Conservation (phyloP, 352 stramenopile species). For the Pseudoperonospora humuli region DNA sequence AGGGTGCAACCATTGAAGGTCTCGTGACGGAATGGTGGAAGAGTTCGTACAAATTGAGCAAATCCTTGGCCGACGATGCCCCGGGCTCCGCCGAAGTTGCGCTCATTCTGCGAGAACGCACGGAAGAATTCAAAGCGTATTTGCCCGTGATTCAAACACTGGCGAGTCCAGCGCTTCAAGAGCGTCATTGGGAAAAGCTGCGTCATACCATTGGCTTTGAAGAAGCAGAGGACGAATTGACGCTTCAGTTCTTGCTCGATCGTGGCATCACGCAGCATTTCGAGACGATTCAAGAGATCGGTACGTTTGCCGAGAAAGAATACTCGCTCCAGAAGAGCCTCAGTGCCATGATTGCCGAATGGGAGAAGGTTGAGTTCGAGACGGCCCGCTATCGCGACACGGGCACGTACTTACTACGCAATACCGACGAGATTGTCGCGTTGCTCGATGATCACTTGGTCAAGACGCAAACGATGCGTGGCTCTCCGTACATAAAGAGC, state of each 20-base stretch:
- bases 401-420: conserved; percentile 85
- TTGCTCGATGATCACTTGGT: conserved; percentile 92
- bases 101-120: conserved; percentile 82
- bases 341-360: conserved; percentile 93
- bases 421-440: conserved; percentile 87
- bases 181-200: conserved; percentile 88
- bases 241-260: conserved; percentile 70
- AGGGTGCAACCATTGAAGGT: conserved; percentile 82
- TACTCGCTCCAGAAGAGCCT: conserved; percentile 91
- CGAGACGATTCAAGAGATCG: conserved; percentile 86
- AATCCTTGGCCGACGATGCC: conserved; percentile 82
- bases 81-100: conserved; percentile 86
- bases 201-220: conserved; percentile 87
- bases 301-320: conserved; percentile 93
- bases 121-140: conserved; percentile 88
- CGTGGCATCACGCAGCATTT: conserved; percentile 83
- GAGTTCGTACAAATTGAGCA: conserved; percentile 87
- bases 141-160: conserved; percentile 90
- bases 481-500: conserved; percentile 90
- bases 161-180: conserved; percentile 87
- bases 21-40: conserved; percentile 92
- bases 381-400: conserved; percentile 90
- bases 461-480: conserved; percentile 93
- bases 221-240: conserved; percentile 80
- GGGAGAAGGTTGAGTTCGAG: conserved; percentile 89